Conservation (phyloP, 2,329 filamentous ascomycete species). For the Rhynchosporium secalis region DNA sequence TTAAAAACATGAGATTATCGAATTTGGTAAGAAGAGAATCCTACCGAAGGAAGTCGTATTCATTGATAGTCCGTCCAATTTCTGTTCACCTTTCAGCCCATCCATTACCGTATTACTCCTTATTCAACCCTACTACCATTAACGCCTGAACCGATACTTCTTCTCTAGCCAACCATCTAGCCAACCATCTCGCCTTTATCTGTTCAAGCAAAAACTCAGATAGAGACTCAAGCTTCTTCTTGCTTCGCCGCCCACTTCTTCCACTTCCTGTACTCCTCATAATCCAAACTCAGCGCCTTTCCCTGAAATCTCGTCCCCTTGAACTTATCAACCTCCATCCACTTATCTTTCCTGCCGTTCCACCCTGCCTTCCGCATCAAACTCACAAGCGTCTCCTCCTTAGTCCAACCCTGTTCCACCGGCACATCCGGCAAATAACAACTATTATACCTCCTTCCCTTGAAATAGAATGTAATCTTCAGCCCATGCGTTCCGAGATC, state of each 20-base stretch:
- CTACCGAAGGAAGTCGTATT: no score
- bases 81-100: no score
- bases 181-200: no score
- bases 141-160: neutral
- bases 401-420: constrained; percentile 89
- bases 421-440: constrained; percentile 95
- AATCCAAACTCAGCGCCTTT: constrained; percentile 69
- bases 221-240: neutral
- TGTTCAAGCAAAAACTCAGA: no score
- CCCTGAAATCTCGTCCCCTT: constrained; percentile 85
- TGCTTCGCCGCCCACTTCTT: constrained; percentile 61
- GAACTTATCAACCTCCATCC: constrained; percentile 73
- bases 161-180: neutral
- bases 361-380: constrained; percentile 95
- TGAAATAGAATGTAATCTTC: constrained; percentile 78
- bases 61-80: no score
- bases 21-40: no score
- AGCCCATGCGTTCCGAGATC: constrained; percentile 82
- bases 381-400: constrained; percentile 86
- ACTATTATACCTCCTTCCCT: constrained; percentile 71
- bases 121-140: neutral
- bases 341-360: constrained; percentile 65
- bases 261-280: constrained; percentile 77
- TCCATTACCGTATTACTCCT: neutral
- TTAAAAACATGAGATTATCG: no score